phyloP scores from a whole-genome alignment of 768 basidiomycete genomes.

The Boletus pseudo-olivaceus region DNA sequence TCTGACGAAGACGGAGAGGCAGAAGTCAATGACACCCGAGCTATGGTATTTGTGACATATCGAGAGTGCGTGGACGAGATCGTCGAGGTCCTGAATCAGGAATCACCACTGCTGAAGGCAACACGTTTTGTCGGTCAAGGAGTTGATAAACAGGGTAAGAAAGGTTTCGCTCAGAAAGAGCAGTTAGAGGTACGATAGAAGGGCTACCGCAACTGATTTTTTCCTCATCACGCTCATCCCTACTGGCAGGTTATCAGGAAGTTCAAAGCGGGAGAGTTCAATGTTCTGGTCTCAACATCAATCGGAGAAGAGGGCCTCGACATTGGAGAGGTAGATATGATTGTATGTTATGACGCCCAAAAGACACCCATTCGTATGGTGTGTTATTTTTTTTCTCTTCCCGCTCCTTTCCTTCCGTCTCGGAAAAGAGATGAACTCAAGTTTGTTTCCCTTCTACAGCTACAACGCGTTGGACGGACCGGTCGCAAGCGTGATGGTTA shows the following conservation, averaged over 20 bases:
- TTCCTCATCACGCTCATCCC: constrained; percentile 8
- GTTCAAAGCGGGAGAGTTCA: constrained; percentile 85
- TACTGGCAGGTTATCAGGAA: constrained; percentile 67
- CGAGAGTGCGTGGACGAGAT: constrained; percentile 90
- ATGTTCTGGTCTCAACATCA: constrained; percentile 92
- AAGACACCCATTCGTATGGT: constrained; percentile 98
- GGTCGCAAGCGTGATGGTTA: constrained; percentile 87
- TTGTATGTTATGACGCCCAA: constrained; percentile 94
- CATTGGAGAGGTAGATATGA: constrained; percentile 95
- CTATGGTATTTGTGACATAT: constrained; percentile 95
- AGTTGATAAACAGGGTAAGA: constrained; percentile 77
- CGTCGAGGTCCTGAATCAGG: constrained; percentile 70
- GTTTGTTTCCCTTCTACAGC: constrained; percentile 41
- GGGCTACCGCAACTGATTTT: background rate
- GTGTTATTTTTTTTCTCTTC: constrained; percentile 21
- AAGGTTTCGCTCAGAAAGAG: constrained; percentile 86
- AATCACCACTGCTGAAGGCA: constrained; percentile 76
- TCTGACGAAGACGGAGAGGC: constrained; percentile 41
- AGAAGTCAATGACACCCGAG: constrained; percentile 49
- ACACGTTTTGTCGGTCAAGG: constrained; percentile 91
- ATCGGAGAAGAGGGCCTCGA: constrained; percentile 98
- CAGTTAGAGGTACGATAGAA: constrained; percentile 71
- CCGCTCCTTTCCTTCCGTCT: background rate
- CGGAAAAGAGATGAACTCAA: background rate
- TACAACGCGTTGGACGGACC: constrained; percentile 94